Evolutionary conservation across 2,329 filamentous ascomycete genomes (phyloP), one percentile per base, ranked within the genome.

Genomic region (Pseudogymnoascus sp.): DNA sequence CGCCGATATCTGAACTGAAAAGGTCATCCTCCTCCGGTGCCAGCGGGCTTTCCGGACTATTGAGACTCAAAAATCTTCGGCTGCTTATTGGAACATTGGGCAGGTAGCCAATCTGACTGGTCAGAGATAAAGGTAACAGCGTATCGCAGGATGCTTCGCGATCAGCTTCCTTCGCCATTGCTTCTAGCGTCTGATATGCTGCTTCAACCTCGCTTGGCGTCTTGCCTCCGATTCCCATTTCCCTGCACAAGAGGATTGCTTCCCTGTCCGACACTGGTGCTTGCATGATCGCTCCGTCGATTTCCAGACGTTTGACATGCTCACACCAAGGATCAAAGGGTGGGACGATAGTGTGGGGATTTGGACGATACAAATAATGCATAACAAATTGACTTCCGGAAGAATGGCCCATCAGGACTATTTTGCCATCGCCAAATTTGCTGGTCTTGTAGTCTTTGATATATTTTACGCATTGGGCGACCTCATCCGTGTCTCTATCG

Each of bases 371-470:
- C 1, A 87, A 70, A 66, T 89, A 89, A 68, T 87, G 83, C 74
- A 89, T 78, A 8, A 84, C 79, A 70, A 87, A 86, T 72, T 89
- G 87, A 66, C 82, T 87, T 0, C 86, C 86, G 0, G 87, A 89
- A 1, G 82, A 86, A 69, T 89, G 85, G 2, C 86, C 86, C 84
- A 89, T 87, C 40, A 89, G 74, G 26, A 87, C 84, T 16, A 88
- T 70, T 63, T 84, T 85, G 6, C 75, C 77, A 6, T 82, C 75
- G 59, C 72, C 69, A 53, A 67, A 73, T 59, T 72, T 70, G 56
- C 69, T 66, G 7, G 63, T 67, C 65, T 75, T 75, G 65, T 75
- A 74, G 26, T 72, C 69, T 53, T 69, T 67, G 63, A 74, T 72
- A 64, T 72, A 72, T 59, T 66, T 66, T 26, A 68, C 41, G 62